A percentile compares a stretch with the other conserved stretches of the same genome.
Conservation (phyloP, 2,329 filamentous ascomycete genomes). For the Diaporthe sp. region DNA sequence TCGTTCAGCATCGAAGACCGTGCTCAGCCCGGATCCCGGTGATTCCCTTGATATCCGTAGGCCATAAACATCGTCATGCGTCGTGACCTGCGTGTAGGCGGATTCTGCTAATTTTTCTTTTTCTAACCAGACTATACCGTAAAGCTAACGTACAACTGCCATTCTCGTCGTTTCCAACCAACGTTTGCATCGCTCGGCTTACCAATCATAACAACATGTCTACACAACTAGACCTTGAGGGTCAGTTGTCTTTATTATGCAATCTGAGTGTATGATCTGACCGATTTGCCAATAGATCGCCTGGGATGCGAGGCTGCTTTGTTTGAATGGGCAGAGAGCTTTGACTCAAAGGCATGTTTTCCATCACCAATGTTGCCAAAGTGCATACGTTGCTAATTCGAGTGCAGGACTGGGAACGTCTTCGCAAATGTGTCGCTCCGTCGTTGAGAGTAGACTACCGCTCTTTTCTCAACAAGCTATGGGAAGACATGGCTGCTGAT, state of each 20-base stretch:
- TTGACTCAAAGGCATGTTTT: constrained; percentile 75
- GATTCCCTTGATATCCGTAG: neutral
- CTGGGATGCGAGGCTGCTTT: constrained; percentile 59
- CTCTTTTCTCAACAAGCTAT: constrained; percentile 64
- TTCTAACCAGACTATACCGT: neutral
- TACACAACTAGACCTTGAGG: neutral
- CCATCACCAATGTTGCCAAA: constrained; percentile 63
- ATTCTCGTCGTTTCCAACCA: neutral
- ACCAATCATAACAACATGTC: neutral
- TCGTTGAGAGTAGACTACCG: constrained; percentile 43
- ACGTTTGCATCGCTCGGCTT: neutral
- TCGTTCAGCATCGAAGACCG: neutral
- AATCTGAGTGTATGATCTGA: neutral
- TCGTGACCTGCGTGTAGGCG: neutral
- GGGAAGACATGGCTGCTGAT: constrained; percentile 68
- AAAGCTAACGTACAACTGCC: neutral
- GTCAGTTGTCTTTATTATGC: neutral
- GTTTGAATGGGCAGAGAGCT: constrained; percentile 67
- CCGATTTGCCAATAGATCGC: constrained; percentile 51
- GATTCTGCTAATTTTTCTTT: neutral
- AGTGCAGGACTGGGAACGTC: constrained; percentile 52
- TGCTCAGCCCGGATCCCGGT: neutral
- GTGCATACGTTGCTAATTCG: constrained; percentile 56
- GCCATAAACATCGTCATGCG: neutral
- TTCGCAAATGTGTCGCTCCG: constrained; percentile 49